Evolutionary conservation across 2,329 filamentous ascomycete genomes (phyloP).

Genomic region (Hymenoscyphus albidus): DNA sequence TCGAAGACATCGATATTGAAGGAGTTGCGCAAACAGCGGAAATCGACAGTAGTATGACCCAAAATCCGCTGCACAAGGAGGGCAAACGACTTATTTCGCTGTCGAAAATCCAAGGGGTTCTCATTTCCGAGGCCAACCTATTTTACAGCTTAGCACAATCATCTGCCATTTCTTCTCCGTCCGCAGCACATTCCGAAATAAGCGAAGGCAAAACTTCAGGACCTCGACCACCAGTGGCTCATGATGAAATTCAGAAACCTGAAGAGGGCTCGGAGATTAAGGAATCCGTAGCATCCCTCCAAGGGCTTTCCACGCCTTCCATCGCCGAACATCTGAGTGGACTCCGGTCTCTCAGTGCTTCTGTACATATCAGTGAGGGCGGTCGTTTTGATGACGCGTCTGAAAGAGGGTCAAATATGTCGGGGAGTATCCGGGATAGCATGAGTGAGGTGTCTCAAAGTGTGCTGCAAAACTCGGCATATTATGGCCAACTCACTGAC

Average conservation of each 20-base stretch:
- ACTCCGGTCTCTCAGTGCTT: constrained; percentile 16
- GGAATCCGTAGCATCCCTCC: constrained; percentile 20
- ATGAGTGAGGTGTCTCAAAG: constrained; percentile 29
- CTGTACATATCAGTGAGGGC: constrained; percentile 28
- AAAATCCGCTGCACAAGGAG: constrained; percentile 45
- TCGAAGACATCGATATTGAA: constrained; percentile 64
- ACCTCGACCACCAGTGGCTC: constrained; percentile 36
- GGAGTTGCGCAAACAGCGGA: constrained; percentile 50
- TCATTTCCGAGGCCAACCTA: constrained; percentile 64
- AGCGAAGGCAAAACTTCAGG: constrained; percentile 34
- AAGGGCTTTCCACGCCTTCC: constrained; percentile 20
- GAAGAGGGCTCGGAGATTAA: constrained; percentile 22
- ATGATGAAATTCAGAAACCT: constrained; percentile 26
- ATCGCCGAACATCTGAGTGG: constrained; percentile 12
- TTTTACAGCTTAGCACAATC: constrained; percentile 58
- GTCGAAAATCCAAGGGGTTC: constrained; percentile 58
- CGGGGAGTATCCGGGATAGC: constrained; percentile 20
- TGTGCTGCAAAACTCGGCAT: constrained; percentile 31
- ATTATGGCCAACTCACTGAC: constrained; percentile 33
- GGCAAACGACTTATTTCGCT: constrained; percentile 64
- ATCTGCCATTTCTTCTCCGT: constrained; percentile 56
- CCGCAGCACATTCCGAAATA: constrained; percentile 45
- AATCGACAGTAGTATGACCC: constrained; percentile 25
- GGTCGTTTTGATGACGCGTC: constrained; percentile 36
- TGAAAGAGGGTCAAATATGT: constrained; percentile 32